These are phyloP conservation scores for Vigna angularis DNA, from an alignment of 306 rosid species.

Conservation along the genomic window DNA sequence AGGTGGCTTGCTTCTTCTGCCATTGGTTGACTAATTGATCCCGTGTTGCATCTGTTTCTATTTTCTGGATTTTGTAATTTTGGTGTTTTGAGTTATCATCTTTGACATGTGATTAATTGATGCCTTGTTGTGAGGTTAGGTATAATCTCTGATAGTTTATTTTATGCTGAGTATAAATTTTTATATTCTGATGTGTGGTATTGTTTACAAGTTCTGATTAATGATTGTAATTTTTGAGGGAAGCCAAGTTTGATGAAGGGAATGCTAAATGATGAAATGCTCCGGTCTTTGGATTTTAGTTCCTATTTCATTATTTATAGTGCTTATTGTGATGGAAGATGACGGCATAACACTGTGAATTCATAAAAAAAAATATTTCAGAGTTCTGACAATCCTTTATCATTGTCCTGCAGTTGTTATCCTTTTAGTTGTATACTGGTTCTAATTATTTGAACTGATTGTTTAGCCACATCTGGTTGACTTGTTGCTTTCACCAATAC, in stretches of 20 bases:
- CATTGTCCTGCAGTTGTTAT: neutral
- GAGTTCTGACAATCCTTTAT: neutral
- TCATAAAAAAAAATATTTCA: neutral
- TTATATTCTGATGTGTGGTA: constrained; percentile 12
- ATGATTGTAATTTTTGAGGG: constrained; percentile 16
- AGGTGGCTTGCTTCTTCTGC: constrained; percentile 62
- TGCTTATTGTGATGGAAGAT: constrained; percentile 27
- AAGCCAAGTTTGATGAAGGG: neutral
- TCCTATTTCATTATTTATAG: neutral
- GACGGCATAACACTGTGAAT: neutral
- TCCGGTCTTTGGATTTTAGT: constrained; percentile 5
- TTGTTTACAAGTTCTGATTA: neutral
- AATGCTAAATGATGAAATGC: neutral
- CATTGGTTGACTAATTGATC: neutral
- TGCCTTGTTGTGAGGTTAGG: constrained; percentile 7
- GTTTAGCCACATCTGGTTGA: neutral
- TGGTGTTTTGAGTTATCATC: neutral
- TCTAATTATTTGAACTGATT: neutral
- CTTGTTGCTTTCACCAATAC: constrained; percentile 8
- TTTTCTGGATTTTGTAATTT: neutral
- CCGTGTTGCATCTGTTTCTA: constrained; percentile 7
- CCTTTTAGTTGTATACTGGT: constrained; percentile 11
- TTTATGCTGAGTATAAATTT: neutral
- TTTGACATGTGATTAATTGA: neutral
- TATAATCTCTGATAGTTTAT: neutral